A percentile compares a stretch with the other conserved stretches of the same genome.
Evolutionary conservation across 2,329 filamentous ascomycete species (phyloP).

Genomic region (Penicillium sp.): DNA sequence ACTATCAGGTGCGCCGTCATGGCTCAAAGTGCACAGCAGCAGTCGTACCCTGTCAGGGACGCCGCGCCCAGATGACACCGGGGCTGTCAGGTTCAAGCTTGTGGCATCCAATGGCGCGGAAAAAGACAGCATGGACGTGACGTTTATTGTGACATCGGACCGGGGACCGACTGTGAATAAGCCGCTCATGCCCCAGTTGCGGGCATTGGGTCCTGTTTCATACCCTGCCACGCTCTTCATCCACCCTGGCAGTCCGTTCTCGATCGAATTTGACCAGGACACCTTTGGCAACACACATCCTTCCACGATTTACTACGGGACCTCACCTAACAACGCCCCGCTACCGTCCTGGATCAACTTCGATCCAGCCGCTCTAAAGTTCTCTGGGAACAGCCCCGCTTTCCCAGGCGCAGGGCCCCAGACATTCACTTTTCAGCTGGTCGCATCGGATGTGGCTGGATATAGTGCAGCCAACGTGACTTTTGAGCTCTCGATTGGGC

Average conservation of each 20-base stretch:
- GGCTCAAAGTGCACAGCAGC: constrained; percentile 67
- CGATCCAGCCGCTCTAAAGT: constrained; percentile 59
- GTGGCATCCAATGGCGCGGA: constrained; percentile 65
- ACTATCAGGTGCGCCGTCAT: constrained; percentile 62
- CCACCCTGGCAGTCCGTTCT: constrained; percentile 51
- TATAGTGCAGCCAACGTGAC: constrained; percentile 64
- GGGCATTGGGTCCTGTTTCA: constrained; percentile 36
- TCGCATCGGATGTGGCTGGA: constrained; percentile 75
- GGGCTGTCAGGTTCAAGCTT: constrained; percentile 61
- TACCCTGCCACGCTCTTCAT: constrained; percentile 40
- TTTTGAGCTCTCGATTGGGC: constrained; percentile 70
- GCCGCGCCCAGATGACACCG: constrained; percentile 56
- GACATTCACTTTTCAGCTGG: constrained; percentile 65
- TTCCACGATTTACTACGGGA: constrained; percentile 69
- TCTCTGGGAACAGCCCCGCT: constrained; percentile 67
- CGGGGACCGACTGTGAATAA: constrained; percentile 35
- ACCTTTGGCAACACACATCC: constrained; percentile 60
- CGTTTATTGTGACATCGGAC: constrained; percentile 63
- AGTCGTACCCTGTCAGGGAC: constrained; percentile 67
- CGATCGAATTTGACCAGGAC: constrained; percentile 64
- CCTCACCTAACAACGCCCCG: constrained; percentile 72
- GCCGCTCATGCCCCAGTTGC: constrained; percentile 37
- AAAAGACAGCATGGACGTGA: constrained; percentile 61
- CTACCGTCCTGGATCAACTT: constrained; percentile 84
- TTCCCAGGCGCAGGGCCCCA: constrained; percentile 66